Percentiles rank a stretch among this genome's conserved stretches.
Conservation (phyloP, 179 eudicot species). For the Camellia oleifera region DNA sequence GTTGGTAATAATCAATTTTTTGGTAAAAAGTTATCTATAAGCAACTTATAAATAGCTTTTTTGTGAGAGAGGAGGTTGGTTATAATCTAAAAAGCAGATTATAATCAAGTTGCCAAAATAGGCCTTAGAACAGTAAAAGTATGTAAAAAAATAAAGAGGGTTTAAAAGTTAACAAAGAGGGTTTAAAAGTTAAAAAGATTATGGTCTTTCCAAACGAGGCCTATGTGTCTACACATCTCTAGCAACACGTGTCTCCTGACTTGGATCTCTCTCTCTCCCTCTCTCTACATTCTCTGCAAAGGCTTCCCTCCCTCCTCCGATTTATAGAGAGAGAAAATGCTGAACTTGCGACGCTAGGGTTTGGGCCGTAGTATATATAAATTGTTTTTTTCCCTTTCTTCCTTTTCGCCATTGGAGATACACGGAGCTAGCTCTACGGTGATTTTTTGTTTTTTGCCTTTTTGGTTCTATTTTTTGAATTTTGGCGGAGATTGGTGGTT, state of each 20-base stretch:
- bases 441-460: background rate
- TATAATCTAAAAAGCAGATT: too few relatives aligned
- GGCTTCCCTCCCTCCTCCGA: constrained; percentile 9
- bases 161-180: too few relatives aligned
- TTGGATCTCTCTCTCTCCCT: constrained; percentile 43
- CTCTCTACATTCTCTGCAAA: constrained; percentile 12
- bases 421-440: constrained; percentile 11
- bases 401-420: background rate
- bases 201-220: background rate
- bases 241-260: constrained; percentile 81
- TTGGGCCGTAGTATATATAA: background rate
- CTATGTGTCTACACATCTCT: background rate
- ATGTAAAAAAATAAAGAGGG: too few relatives aligned
- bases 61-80: too few relatives aligned
- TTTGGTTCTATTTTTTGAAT: background rate
- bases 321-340: constrained; percentile 25
- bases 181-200: too few relatives aligned
- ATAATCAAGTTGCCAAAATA: too few relatives aligned
- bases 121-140: too few relatives aligned
- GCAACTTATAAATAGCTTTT: too few relatives aligned
- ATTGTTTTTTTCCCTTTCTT: background rate
- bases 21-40: too few relatives aligned
- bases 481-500: background rate
- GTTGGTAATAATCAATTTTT: too few relatives aligned
- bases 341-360: constrained; percentile 11